These are phyloP conservation scores for Plectranthus barbatus DNA, from an alignment of 257 asterid species.

Conservation along the genomic window DNA sequence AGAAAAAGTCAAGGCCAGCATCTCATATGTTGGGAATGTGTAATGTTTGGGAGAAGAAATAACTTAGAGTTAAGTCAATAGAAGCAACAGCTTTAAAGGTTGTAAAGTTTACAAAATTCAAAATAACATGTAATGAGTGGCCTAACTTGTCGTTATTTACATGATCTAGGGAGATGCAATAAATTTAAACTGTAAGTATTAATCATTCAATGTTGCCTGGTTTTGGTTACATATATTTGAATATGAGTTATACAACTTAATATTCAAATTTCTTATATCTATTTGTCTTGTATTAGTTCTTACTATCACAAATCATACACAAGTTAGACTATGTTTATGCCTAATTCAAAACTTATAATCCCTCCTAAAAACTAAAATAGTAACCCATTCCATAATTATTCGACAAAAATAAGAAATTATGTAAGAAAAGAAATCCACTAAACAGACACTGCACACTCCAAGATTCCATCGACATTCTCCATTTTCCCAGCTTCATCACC, in stretches of 20 bases:
- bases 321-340: background rate
- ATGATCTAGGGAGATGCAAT: background rate
- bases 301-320: background rate
- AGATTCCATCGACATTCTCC: constrained; percentile 27
- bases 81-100: constrained; percentile 10
- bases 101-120: constrained; percentile 9
- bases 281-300: background rate
- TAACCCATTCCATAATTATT: background rate
- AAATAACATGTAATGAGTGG: background rate
- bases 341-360: background rate
- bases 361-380: background rate
- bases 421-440: background rate
- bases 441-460: constrained; percentile 2
- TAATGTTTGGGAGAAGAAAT: background rate
- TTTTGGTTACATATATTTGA: too few species aligned
- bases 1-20: background rate
- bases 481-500: constrained; percentile 13
- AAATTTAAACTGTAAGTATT: background rate
- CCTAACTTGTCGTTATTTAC: constrained; percentile 5
- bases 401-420: background rate
- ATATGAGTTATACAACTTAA: too few species aligned
- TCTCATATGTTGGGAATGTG: constrained; percentile 7
- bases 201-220: background rate
- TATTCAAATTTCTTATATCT: background rate
- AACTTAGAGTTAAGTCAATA: background rate